phyloP scores from a whole-genome alignment of 805 yeast genomes.

The Barnettozyma populi region DNA sequence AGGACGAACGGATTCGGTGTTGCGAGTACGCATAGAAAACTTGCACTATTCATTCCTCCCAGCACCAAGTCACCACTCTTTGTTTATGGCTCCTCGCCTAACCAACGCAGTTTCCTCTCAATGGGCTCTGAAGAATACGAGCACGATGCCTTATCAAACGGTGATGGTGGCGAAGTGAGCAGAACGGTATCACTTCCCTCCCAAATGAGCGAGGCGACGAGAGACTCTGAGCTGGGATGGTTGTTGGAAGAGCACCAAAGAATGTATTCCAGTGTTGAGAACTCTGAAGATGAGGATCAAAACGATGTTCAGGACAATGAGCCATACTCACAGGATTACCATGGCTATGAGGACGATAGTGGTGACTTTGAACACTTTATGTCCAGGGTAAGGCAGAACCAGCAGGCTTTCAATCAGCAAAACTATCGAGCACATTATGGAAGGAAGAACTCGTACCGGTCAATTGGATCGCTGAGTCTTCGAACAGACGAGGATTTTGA shows the following conservation, averaged over 20 bases:
- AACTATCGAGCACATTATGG: neutral
- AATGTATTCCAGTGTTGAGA: conserved; percentile 28
- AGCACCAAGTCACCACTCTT: conserved; percentile 38
- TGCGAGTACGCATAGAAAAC: conserved; percentile 35
- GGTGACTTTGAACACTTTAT: conserved; percentile 20
- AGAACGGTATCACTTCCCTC: conserved; percentile 38
- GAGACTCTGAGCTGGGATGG: conserved; percentile 34
- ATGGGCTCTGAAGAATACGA: conserved; percentile 32
- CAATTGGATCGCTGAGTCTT: conserved; percentile 20
- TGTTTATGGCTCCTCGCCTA: conserved; percentile 27
- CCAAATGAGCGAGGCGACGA: conserved; percentile 27
- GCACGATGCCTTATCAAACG: conserved; percentile 23
- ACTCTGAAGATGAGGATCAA: conserved; percentile 17
- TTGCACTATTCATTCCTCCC: conserved; percentile 35
- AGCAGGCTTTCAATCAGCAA: neutral
- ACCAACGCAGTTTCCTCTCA: conserved; percentile 34
- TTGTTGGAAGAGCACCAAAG: conserved; percentile 35
- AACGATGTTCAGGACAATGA: conserved; percentile 15
- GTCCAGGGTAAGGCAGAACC: conserved; percentile 20
- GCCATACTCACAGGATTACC: conserved; percentile 12
- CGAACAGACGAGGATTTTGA: conserved; percentile 24
- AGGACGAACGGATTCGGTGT: conserved; percentile 38
- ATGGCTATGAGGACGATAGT: conserved; percentile 22
- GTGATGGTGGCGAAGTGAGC: conserved; percentile 32
- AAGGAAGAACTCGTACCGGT: conserved; percentile 18